Percentiles rank a stretch among this genome's conserved stretches.
Evolutionary conservation across 2,329 filamentous ascomycete genomes (phyloP).

Genomic region (Fusarium abutilonis): DNA sequence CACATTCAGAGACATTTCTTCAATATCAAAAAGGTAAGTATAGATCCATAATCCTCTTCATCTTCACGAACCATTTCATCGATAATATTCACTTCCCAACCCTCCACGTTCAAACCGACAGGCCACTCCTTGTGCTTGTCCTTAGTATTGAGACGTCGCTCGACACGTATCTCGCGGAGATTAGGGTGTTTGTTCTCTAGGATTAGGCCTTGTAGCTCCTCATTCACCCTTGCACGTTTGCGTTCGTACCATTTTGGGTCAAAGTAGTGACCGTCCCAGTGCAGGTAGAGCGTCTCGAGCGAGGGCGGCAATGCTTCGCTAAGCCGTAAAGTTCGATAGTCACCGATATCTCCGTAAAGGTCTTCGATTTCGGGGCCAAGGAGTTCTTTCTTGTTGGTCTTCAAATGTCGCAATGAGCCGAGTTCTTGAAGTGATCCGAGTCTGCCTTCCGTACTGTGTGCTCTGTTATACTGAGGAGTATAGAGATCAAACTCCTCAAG

Average conservation of each 20-base stretch:
- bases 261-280: background rate
- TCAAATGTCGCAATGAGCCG: constrained; percentile 1
- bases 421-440: constrained; percentile 16
- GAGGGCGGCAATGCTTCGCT: constrained; percentile 1
- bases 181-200: background rate
- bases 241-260: no score
- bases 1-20: background rate
- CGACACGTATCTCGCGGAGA: constrained; percentile 16
- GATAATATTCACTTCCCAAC: background rate
- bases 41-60: background rate
- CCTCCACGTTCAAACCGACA: background rate
- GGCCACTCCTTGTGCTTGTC: background rate
- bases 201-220: background rate
- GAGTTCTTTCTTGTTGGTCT: background rate
- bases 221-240: background rate
- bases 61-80: background rate
- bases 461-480: background rate
- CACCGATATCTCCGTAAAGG: no score
- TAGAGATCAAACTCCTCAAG: background rate
- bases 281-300: constrained; percentile 11
- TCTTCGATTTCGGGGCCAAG: background rate
- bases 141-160: background rate
- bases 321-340: background rate
- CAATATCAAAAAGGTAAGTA: background rate
- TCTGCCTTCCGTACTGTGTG: background rate